Conservation (phyloP, 129 eudicot genomes). For the Arctium minus region DNA sequence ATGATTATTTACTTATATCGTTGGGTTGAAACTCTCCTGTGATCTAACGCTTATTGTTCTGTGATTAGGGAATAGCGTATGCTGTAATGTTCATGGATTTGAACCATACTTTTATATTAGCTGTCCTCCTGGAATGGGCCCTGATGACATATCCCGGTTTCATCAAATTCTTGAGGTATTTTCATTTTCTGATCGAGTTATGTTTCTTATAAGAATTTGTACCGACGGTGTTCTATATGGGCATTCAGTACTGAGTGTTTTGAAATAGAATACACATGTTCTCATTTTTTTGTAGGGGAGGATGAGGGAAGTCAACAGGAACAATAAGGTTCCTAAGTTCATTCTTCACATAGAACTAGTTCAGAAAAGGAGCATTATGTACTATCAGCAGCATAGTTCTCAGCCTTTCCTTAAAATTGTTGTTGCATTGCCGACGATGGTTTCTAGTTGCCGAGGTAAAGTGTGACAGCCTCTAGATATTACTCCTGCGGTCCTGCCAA, state of each 20-base stretch:
- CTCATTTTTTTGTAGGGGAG: slow-evolving; percentile 57
- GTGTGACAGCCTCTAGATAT: background rate
- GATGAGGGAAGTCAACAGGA: slow-evolving; percentile 83
- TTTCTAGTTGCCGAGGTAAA: slow-evolving; percentile 92
- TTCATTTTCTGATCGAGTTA: background rate
- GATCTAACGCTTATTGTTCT: slow-evolving; percentile 19
- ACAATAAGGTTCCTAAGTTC: slow-evolving; percentile 58
- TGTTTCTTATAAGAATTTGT: background rate
- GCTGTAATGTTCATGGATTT: slow-evolving; percentile 97
- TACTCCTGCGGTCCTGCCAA: background rate
- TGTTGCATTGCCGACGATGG: slow-evolving; percentile 94
- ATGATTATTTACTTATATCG: background rate
- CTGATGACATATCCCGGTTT: slow-evolving; percentile 86
- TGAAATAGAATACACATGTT: background rate
- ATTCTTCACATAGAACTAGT: slow-evolving; percentile 75
- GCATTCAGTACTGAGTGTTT: background rate
- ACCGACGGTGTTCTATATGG: background rate
- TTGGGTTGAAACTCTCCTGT: background rate
- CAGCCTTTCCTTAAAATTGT: slow-evolving; percentile 92
- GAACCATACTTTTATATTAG: slow-evolving; percentile 89
- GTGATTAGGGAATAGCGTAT: slow-evolving; percentile 73
- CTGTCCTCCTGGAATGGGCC: slow-evolving; percentile 97
- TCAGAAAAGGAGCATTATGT: slow-evolving; percentile 90
- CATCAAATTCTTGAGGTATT: slow-evolving; percentile 86
- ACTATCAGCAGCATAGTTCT: slow-evolving; percentile 73